phyloP scores from a whole-genome alignment of 192 early-diverging fungal species.

The Gonapodya prolifera region DNA sequence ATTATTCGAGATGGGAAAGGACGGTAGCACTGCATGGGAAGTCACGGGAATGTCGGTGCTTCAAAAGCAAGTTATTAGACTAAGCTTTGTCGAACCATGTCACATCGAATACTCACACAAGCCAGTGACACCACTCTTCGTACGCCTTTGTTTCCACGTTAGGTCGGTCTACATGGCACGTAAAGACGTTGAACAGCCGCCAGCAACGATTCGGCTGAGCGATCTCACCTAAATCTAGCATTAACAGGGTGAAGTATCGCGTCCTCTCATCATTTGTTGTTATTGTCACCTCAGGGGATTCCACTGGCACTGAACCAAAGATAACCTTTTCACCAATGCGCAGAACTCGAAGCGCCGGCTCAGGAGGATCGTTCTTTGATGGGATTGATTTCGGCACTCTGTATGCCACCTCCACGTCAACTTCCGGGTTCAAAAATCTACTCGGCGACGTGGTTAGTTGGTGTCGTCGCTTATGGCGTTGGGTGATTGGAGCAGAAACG shows the following conservation, averaged over 20 bases:
- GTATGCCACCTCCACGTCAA: not conserved
- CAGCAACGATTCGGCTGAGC: no score
- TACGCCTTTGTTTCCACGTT: not conserved
- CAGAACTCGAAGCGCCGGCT: not conserved
- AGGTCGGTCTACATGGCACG: not conserved
- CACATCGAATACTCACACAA: not conserved
- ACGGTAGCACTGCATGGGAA: not conserved
- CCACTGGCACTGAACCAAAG: not conserved
- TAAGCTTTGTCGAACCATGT: not conserved
- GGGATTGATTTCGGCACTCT: not conserved
- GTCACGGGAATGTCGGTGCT: not conserved
- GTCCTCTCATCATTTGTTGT: not conserved
- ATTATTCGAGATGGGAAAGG: not conserved
- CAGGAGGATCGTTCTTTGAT: not conserved
- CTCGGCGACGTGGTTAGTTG: not conserved
- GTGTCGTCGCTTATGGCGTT: not conserved
- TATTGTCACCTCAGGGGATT: not conserved
- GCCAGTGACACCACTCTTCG: not conserved
- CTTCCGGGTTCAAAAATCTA: not conserved
- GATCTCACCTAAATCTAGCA: not conserved
- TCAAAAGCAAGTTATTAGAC: not conserved
- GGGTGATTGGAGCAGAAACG: not conserved
- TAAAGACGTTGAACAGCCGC: no score
- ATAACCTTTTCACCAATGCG: not conserved
- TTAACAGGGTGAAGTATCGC: not conserved